phyloP scores from a whole-genome alignment of 1,139 yeast species.

The Hanseniaspora uvarum region DNA sequence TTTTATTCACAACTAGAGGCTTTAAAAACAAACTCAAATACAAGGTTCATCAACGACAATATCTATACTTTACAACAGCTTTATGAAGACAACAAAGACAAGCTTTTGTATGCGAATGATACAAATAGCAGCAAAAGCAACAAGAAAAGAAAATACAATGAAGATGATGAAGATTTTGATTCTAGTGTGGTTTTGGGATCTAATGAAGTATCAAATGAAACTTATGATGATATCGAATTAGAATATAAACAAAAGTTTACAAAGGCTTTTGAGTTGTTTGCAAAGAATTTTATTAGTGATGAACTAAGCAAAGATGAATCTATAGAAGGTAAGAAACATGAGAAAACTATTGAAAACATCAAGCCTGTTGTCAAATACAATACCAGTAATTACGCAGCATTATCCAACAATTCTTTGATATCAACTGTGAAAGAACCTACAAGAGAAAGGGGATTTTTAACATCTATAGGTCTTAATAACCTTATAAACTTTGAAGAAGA shows the following conservation, averaged over 20 bases:
- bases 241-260: conserved; percentile 8
- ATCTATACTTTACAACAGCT: conserved; percentile 13
- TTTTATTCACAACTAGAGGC: conserved; percentile 14
- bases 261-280: conserved; percentile 3
- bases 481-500: not conserved
- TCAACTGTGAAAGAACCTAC: conserved; percentile 7
- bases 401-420: conserved; percentile 1
- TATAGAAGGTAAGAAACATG: not conserved
- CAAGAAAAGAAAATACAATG: conserved; percentile 9
- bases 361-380: conserved; percentile 1
- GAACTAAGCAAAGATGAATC: not conserved
- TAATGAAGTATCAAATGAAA: not conserved
- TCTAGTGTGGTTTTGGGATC: not conserved
- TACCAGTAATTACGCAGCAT: conserved; percentile 2
- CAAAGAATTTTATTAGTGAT: not conserved
- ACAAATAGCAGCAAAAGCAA: not conserved
- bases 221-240: conserved; percentile 2
- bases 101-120: conserved; percentile 8
- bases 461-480: not conserved
- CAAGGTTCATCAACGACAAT: conserved; percentile 4
- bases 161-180: not conserved
- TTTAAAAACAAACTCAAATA: not conserved
- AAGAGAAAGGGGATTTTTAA: conserved; percentile 13
- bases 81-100: conserved; percentile 13
- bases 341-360: not conserved